Evolutionary conservation across 2,329 filamentous ascomycete species (phyloP), one percentile per base, ranked within the genome.

Genomic region (Huntiella savannae): DNA sequence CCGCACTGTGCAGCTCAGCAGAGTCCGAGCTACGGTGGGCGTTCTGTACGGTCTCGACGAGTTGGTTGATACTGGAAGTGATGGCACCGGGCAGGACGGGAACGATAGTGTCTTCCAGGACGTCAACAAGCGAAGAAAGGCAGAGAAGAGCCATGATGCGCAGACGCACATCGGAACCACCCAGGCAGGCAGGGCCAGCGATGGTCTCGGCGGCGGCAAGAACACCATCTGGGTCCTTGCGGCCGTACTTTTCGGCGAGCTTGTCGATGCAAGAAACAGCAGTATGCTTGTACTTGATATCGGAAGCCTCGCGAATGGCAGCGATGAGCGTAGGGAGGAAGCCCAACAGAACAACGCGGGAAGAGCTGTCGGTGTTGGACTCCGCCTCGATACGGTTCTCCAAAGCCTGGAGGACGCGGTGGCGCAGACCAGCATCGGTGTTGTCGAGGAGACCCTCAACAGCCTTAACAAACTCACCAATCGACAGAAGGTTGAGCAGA

Each of bases 231-330:
- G 81, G 69, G 56, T 94, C 83, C 59, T 87, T 92, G 67, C 91
- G 92, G 53, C 91, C 92, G 59, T 94, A 96, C 59, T 88, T 88
- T 62, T 95, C 87, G 2, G 83, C 75, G 52, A 98, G 92, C 60
- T 84, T 83, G 62, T 95, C 87, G 39, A 96, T 79, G 55, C 88
- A 96, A 33, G 78, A 77, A 51, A 98, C 78, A 1, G 87, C 83
- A 8, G 83, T 85, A 55, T 86, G 79, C 62, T 88, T 86, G 59
- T 91, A 79, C 22, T 76, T 69, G 45, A 80, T 72, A 53, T 91
- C 78, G 32, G 71, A 66, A 5, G 82, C 80, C 43, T 80, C 73
- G 47, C 79, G 69, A 49, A 98, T 75, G 40, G 92, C 82, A 15
- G 72, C 69, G 13, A 82, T 83, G 51, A 94, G 70, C 53, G 79